These are phyloP conservation scores for Coelastrella sp. DNA, from an alignment of 139 green algal species.

Conservation along the genomic window DNA sequence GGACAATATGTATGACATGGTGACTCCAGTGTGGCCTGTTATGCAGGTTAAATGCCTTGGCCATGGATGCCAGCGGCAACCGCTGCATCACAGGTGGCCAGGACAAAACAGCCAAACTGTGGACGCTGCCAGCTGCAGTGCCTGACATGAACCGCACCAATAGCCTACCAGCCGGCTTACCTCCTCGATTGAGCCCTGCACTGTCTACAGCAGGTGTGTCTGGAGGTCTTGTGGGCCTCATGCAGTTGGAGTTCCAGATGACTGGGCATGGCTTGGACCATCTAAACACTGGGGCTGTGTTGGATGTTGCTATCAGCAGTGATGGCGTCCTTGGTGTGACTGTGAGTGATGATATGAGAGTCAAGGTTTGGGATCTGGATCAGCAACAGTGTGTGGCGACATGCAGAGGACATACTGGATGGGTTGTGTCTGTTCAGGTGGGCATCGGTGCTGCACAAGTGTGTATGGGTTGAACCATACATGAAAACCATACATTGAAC, in stretches of 20 bases:
- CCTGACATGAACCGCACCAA: slow-evolving; percentile 11
- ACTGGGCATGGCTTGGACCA: slow-evolving; percentile 7
- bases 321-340: slow-evolving; percentile 63
- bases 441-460: neutral
- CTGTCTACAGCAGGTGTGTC: neutral
- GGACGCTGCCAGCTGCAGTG: neutral
- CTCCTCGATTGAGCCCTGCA: neutral
- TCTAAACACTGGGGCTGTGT: slow-evolving; percentile 1
- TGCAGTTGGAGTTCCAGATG: slow-evolving; percentile 16
- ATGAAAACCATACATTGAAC: too few relatives aligned
- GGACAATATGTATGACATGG: too few relatives aligned
- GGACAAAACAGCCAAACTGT: slow-evolving; percentile 23
- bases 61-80: slow-evolving; percentile 54
- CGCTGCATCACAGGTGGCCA: slow-evolving; percentile 13
- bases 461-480: neutral
- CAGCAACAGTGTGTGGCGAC: slow-evolving; percentile 53
- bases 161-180: neutral
- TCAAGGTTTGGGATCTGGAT: slow-evolving; percentile 71
- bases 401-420: slow-evolving; percentile 78
- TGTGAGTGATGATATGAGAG: slow-evolving; percentile 61
- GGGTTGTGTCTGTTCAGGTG: slow-evolving; percentile 61
- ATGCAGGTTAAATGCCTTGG: slow-evolving; percentile 64
- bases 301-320: slow-evolving; percentile 57
- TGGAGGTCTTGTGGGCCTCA: slow-evolving; percentile 47
- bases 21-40: too few relatives aligned